Conservation (phyloP, 1,139 yeast genomes). For the Protomyces gravidus region DNA sequence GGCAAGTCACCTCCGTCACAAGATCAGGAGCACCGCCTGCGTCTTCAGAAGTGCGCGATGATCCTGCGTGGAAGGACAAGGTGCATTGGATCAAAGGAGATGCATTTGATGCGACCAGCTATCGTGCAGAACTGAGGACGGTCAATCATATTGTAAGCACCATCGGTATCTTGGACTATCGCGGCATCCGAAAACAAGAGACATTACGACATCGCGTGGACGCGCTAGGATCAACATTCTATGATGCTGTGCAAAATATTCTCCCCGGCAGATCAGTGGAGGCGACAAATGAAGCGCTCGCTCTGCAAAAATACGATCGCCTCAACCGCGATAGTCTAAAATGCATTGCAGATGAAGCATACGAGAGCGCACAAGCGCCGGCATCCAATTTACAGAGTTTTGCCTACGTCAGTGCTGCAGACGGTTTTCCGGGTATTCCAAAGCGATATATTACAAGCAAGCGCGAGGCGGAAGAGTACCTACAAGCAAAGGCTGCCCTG, state of each 20-base stretch:
- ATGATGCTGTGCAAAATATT: slow-evolving; percentile 1
- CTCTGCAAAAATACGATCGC: not conserved
- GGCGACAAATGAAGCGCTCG: not conserved
- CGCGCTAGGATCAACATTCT: slow-evolving; percentile 2
- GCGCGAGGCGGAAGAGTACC: slow-evolving; percentile 28
- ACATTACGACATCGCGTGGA: not conserved
- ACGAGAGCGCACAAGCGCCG: not conserved
- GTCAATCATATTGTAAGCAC: slow-evolving; percentile 27
- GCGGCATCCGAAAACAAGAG: slow-evolving; percentile 13
- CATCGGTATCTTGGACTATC: slow-evolving; percentile 32
- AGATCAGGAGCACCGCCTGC: slow-evolving; percentile 15
- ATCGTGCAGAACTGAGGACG: slow-evolving; percentile 1
- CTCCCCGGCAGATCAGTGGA: not conserved
- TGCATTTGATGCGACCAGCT: slow-evolving; percentile 23
- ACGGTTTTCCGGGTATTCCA: slow-evolving; percentile 30
- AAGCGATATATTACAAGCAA: slow-evolving; percentile 29
- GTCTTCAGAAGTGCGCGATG: not conserved
- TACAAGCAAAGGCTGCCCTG: slow-evolving; percentile 3
- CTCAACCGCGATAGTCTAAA: slow-evolving; percentile 22
- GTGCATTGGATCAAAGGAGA: slow-evolving; percentile 30
- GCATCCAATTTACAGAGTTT: slow-evolving; percentile 13
- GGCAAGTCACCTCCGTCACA: slow-evolving; percentile 17
- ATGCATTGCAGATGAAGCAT: slow-evolving; percentile 5
- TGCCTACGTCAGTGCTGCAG: slow-evolving; percentile 32
- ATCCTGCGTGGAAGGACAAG: slow-evolving; percentile 23